Evolutionary conservation across 192 early-diverging fungal species (phyloP).

Genomic region (Coemansia sp.): DNA sequence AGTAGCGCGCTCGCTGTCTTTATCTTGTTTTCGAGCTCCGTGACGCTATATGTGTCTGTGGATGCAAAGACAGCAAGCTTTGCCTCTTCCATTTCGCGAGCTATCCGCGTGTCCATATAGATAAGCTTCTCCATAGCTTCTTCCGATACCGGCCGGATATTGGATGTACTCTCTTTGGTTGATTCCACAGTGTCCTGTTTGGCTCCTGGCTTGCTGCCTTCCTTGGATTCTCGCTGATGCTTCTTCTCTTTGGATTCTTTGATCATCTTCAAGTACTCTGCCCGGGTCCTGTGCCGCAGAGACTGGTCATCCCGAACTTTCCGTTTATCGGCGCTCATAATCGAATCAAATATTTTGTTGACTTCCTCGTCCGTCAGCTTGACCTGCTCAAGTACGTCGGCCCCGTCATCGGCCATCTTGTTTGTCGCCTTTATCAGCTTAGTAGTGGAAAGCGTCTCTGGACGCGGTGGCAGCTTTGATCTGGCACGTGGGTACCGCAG

Average conservation of each 20-base stretch:
- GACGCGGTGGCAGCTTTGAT: constrained; percentile 17
- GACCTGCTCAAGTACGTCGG: constrained; percentile 22
- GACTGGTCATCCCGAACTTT: constrained; percentile 39
- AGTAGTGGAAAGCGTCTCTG: constrained; percentile 23
- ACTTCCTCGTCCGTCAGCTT: constrained; percentile 45
- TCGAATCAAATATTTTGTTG: constrained; percentile 42
- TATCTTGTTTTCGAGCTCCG: constrained; percentile 30
- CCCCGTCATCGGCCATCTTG: neutral
- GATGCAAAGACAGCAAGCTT: constrained; percentile 42
- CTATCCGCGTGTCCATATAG: constrained; percentile 40
- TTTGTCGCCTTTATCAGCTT: constrained; percentile 17
- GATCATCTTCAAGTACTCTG: constrained; percentile 36
- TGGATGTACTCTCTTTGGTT: too few species aligned
- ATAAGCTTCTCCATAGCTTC: constrained; percentile 44
- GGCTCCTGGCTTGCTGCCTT: neutral
- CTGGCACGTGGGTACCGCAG: constrained; percentile 40
- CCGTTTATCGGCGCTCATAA: constrained; percentile 32
- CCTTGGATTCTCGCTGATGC: neutral
- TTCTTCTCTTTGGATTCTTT: constrained; percentile 15
- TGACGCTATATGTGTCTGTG: constrained; percentile 12
- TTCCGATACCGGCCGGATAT: constrained; percentile 22
- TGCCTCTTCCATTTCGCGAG: constrained; percentile 47
- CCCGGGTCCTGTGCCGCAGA: constrained; percentile 33
- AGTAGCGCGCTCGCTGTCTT: neutral
- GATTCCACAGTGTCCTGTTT: neutral